Evolutionary conservation across 106 monocot species (phyloP), one percentile per base, ranked within the genome.

Genomic region (Amphibolis antarctica): DNA sequence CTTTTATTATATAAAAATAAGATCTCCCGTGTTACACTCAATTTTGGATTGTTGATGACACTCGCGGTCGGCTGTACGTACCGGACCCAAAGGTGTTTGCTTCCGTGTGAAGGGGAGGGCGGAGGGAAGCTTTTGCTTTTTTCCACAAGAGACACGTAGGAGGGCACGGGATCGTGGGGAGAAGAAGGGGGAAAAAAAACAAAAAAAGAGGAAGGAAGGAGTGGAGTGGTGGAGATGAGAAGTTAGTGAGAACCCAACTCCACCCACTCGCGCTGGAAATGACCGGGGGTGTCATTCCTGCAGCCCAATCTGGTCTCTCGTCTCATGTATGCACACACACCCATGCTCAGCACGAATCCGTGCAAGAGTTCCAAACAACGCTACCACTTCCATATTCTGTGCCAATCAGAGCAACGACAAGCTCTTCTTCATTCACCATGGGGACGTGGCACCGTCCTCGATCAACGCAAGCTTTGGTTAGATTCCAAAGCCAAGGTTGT

Each of bases 61-160:
- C n/a, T n/a, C n/a, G n/a, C n/a, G n/a, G 36, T 36, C 36, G 4
- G 7, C 36, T 4, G 36, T 36, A 7, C 36, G 7, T 2, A 36
- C 36, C 4, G 7, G 36, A 36, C 7, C 36, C 36, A 36, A 36
- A 36, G 7, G 2, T 36, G 36, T n/a, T 36, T 36, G 36, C 36
- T 36, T 36, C 36, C 36, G 4, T 4, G 7, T 36, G 36, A 2
- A n/a, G 36, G 36, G 7, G 36, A 57, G 28, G 29, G 56, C 28
- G 56, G 57, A 57, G 57, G 28, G 57, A 26, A 57, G 11, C 56
- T 57, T 57, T 57, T 57, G 28, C 57, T 57, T 57, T 57, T 57
- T 57, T 57, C 57, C 57, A 28, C 11, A 28, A 57, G 28, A 57
- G 57, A 30, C 57, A 27, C 36, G 36, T 30, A 12, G 26, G 21